Conservation (phyloP, 345 rosid species). For the Salix dunnii region DNA sequence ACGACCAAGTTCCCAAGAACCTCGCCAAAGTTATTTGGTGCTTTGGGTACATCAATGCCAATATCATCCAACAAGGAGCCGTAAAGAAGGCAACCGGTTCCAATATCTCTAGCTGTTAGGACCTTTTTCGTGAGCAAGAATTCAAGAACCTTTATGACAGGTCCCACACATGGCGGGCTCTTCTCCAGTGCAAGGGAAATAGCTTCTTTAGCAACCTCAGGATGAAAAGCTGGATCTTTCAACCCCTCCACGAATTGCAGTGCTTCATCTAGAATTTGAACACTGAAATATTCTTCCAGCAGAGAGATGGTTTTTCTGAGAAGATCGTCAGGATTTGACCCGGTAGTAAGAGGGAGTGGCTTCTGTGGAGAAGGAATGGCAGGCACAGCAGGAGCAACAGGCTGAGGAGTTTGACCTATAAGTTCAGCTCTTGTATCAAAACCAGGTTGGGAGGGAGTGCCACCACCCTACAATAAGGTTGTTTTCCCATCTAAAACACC, state of each 20-base stretch:
- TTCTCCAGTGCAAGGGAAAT: constrained; percentile 63
- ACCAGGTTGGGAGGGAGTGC: constrained; percentile 22
- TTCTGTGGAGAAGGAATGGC: constrained; percentile 15
- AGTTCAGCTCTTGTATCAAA: constrained; percentile 18
- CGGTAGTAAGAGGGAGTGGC: constrained; percentile 26
- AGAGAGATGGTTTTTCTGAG: constrained; percentile 49
- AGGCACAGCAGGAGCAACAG: constrained; percentile 12
- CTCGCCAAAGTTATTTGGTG: constrained; percentile 67
- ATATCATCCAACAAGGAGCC: constrained; percentile 63
- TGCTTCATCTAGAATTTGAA: constrained; percentile 57
- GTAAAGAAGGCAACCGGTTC: constrained; percentile 57
- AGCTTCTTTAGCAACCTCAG: constrained; percentile 70
- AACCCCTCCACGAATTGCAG: constrained; percentile 63
- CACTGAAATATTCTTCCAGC: constrained; percentile 61
- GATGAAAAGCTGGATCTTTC: constrained; percentile 51
- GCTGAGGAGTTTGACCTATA: constrained; percentile 8
- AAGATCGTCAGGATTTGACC: constrained; percentile 38
- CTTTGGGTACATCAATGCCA: constrained; percentile 71
- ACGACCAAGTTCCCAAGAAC: constrained; percentile 55
- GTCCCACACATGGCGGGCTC: constrained; percentile 52
- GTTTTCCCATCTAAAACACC: constrained; percentile 26
- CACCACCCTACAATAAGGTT: constrained; percentile 35
- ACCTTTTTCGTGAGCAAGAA: constrained; percentile 39
- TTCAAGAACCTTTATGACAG: constrained; percentile 42
- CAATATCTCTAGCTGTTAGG: constrained; percentile 40